These are phyloP conservation scores for Geosmithia putterillii DNA, from an alignment of 2,329 filamentous ascomycete species.

Conservation along the genomic window DNA sequence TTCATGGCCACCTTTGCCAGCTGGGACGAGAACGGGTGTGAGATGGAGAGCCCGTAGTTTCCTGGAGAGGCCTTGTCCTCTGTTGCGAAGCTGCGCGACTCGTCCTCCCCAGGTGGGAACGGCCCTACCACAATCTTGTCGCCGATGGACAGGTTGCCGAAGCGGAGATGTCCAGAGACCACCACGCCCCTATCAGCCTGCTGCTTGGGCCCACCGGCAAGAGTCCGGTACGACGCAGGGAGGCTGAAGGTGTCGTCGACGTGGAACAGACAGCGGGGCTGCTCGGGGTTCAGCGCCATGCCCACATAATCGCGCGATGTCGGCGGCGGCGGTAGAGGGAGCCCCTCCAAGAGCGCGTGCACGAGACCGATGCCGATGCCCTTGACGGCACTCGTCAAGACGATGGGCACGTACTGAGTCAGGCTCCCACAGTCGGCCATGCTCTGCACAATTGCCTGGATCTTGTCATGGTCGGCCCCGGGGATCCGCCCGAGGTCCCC, in stretches of 20 bases:
- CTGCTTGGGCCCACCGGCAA: slow-evolving; percentile 7
- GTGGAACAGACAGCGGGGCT: slow-evolving; percentile 62
- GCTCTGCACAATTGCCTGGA: slow-evolving; percentile 39
- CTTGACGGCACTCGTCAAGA: slow-evolving; percentile 77
- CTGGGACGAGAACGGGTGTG: slow-evolving; percentile 40
- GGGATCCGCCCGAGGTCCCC: slow-evolving; percentile 44
- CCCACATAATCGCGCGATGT: slow-evolving; percentile 43
- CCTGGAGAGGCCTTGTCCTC: slow-evolving; percentile 34
- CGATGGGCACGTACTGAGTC: slow-evolving; percentile 58
- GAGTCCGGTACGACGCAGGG: slow-evolving; percentile 40
- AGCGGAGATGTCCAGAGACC: slow-evolving; percentile 73
- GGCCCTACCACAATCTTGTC: slow-evolving; percentile 72
- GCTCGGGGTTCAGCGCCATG: slow-evolving; percentile 42
- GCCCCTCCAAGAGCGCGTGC: slow-evolving; percentile 65
- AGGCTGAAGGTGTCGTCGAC: slow-evolving; percentile 83
- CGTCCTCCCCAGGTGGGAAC: slow-evolving; percentile 48
- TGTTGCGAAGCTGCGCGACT: slow-evolving; percentile 20
- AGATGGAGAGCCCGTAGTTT: slow-evolving; percentile 35
- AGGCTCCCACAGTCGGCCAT: slow-evolving; percentile 30
- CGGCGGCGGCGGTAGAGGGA: slow-evolving; percentile 55
- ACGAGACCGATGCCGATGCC: slow-evolving; percentile 71
- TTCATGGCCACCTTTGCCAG: slow-evolving; percentile 38
- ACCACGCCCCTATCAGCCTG: slow-evolving; percentile 49
- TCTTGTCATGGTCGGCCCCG: slow-evolving; percentile 41
- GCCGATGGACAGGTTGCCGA: slow-evolving; percentile 65